phyloP scores from a whole-genome alignment of 2,329 filamentous ascomycete genomes.

The Daldinia eschscholtzii region DNA sequence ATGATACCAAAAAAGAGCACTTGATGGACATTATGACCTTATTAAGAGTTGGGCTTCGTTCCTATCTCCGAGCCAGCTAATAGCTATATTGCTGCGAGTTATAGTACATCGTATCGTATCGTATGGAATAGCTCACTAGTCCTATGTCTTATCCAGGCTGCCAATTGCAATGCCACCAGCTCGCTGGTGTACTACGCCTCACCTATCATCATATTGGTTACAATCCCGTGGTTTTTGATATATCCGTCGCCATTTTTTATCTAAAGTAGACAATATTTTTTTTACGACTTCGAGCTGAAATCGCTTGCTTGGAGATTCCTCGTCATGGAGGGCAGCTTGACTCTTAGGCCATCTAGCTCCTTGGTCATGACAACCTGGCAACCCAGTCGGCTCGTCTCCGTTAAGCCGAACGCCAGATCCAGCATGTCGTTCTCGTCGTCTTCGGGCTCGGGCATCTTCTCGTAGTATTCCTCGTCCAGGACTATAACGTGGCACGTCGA shows the following conservation, averaged over 20 bases:
- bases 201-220: constrained; percentile 24
- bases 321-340: constrained; percentile 92
- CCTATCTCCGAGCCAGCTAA: constrained; percentile 30
- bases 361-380: constrained; percentile 94
- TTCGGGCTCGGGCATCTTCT: constrained; percentile 81
- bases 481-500: constrained; percentile 95
- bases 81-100: constrained; percentile 34
- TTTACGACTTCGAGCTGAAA: constrained; percentile 64
- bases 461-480: constrained; percentile 77
- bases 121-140: constrained; percentile 16
- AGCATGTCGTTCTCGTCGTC: constrained; percentile 92
- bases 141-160: constrained; percentile 2
- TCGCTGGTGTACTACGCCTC: neutral
- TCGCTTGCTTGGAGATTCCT: constrained; percentile 96
- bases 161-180: constrained; percentile 6
- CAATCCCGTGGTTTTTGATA: constrained; percentile 8
- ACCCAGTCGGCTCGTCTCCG: constrained; percentile 84
- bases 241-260: neutral
- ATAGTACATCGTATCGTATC: constrained; percentile 43
- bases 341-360: constrained; percentile 86
- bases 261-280: constrained; percentile 15
- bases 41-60: constrained; percentile 47
- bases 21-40: constrained; percentile 39
- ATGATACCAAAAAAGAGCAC: constrained; percentile 38
- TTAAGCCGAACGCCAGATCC: constrained; percentile 89